A percentile compares a stretch with the other conserved stretches of the same genome.
These are phyloP conservation scores for Sporopachydermia cereana DNA, from an alignment of 1,139 yeast species.

Conservation along the genomic window DNA sequence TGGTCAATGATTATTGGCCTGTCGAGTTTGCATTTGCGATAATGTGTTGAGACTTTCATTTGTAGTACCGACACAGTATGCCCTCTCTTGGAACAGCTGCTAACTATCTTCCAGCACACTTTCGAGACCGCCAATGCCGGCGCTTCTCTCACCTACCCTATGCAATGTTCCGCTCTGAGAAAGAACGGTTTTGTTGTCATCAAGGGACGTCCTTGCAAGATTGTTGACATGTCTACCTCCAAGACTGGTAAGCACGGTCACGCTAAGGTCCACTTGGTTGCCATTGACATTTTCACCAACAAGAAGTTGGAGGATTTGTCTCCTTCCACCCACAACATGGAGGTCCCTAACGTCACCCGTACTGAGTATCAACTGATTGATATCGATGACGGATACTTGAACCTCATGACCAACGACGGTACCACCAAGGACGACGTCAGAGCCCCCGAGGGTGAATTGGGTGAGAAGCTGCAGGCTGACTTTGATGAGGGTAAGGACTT, in stretches of 20 bases:
- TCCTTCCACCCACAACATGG: slow-evolving; percentile 99
- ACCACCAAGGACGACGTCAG: slow-evolving; percentile 98
- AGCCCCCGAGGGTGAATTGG: slow-evolving; percentile 96
- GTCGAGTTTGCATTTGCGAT: no score
- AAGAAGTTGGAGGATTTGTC: slow-evolving; percentile 99
- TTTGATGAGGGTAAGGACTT: slow-evolving; percentile 98
- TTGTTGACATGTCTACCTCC: slow-evolving; percentile 99
- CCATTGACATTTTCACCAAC: slow-evolving; percentile 97
- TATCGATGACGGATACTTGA: slow-evolving; percentile 96
- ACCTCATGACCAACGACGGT: slow-evolving; percentile 94
- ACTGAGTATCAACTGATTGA: slow-evolving; percentile 94
- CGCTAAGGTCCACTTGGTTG: slow-evolving; percentile 99
- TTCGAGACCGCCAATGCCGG: slow-evolving; percentile 99
- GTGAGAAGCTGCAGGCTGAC: slow-evolving; percentile 81
- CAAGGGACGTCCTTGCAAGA: slow-evolving; percentile 99
- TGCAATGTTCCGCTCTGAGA: slow-evolving; percentile 99
- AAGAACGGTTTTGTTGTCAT: slow-evolving; percentile 99
- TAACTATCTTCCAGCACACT: no score
- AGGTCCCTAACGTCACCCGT: slow-evolving; percentile 96
- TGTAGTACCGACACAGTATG: no score
- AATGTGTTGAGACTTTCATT: no score
- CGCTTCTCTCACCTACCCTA: slow-evolving; percentile 97
- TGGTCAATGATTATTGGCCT: no score
- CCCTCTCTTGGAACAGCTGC: no score
- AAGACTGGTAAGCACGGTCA: slow-evolving; percentile 99